Evolutionary conservation across 1,284 basidiomycete genomes (phyloP), one percentile per base, ranked within the genome.

Genomic region (Coniferiporia weirii): DNA sequence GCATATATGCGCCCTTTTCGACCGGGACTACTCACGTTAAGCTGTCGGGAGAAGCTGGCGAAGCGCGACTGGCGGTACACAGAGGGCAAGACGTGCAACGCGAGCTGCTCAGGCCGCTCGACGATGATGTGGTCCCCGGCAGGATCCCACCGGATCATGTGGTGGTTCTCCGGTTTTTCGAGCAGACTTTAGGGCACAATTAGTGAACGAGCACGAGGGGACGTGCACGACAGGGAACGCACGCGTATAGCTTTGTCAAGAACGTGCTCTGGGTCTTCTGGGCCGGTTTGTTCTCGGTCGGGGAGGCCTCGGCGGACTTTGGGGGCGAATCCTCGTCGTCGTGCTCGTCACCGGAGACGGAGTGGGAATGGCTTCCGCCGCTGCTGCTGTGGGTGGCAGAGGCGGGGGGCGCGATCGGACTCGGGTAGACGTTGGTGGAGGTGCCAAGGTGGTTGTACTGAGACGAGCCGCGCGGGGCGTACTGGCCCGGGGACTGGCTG

Each of bases 61-160:
- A 95, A 95, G 75, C 92, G 82, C 70, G 89, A 94, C 81, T 95
- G 93, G 68, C 92, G 85, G 73, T 94, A 94, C 56, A 95, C 87
- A 67, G 86, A 86, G 52, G 93, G 92, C 63, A 95, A 82, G 69
- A 95, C 89, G 72, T 94, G 91, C 56, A 92, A 81, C 1, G 91
- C 91, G 59, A 95, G 84, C 72, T 93, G 91, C 69, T 93, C 91
- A 63, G 92, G 92, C 34, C 88, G 80, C 69, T 94, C 92, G 61
- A 95, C 92, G 72, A 95, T 92, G 79, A 95, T 94, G 67, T 93
- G 87, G 70, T 93, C 89, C 62, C 92, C 93, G 13, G 85, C 83
- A 13, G 87, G 85, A 69, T 94, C 92, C 92, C 92, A 95, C 50
- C 92, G 85, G 69, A 95, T 93, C 85, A 95, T 94, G 72, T 91